Percentiles rank a stretch among this genome's conserved stretches.
Evolutionary conservation across 2,329 filamentous ascomycete species (phyloP).

Genomic region (Beauveria asiatica): DNA sequence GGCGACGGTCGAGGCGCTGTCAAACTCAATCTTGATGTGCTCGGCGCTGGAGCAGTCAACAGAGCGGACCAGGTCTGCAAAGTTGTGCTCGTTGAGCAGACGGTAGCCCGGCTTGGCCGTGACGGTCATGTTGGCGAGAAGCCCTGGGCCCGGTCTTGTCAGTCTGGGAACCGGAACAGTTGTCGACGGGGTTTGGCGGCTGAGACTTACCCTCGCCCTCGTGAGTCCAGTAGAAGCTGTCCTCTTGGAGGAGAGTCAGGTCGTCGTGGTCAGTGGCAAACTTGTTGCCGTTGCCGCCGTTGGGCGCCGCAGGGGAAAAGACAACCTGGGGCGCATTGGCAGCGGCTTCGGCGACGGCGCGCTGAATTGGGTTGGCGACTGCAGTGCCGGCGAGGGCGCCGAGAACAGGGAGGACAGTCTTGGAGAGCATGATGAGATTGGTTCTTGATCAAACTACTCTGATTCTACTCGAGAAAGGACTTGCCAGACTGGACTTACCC

Average conservation of each 20-base stretch:
- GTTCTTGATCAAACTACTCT: background rate
- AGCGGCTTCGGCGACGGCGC: constrained; percentile 5
- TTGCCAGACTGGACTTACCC: background rate
- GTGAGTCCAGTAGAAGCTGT: constrained; percentile 10
- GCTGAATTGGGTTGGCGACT: constrained; percentile 8
- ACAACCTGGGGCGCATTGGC: constrained; percentile 5
- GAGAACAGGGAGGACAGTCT: constrained; percentile 3
- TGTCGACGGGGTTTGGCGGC: no score
- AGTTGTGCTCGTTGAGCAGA: constrained; percentile 10
- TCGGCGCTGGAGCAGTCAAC: constrained; percentile 9
- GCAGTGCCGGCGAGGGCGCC: constrained; percentile 4
- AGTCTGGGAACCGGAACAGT: background rate
- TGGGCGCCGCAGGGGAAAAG: background rate
- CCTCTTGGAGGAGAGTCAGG: constrained; percentile 6
- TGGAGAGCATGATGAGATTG: constrained; percentile 9
- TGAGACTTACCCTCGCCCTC: background rate
- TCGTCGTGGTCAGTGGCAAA: background rate
- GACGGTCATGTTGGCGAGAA: constrained; percentile 11
- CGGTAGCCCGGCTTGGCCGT: constrained; percentile 9
- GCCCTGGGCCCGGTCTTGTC: background rate
- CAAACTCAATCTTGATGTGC: constrained; percentile 2
- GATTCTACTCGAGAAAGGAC: background rate
- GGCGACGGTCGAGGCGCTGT: background rate
- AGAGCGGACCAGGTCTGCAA: constrained; percentile 6
- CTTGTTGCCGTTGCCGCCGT: background rate